Base-by-base conservation (phyloP, 2,329 filamentous ascomycete species). In the Aspergillus flavus region DNA sequence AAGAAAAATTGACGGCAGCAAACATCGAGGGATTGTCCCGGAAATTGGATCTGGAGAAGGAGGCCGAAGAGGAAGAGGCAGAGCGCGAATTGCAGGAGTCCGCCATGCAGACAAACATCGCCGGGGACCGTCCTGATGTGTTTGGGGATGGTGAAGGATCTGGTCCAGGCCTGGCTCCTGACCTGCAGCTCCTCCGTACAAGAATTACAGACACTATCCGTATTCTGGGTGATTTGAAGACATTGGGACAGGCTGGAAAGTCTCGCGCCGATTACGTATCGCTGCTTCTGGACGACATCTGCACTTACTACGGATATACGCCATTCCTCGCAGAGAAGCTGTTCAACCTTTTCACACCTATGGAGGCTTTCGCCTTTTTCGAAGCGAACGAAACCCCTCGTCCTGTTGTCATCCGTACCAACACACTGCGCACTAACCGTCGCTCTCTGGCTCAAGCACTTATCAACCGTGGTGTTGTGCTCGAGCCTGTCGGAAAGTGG, bases 401-500 rank as follows among this genome's bases (percentile, higher is more conserved):
- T 58, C 95, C 95, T 4, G 89, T 99, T 63, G 95, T 99, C 68
- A 96, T 99, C 76, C 90, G 95, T 74, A 98, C 95, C 66, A 99
- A 99, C 80, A 99, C 94, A 10, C 87, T 99, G 63, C 91, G 93
- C 71, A 90, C 88, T 19, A 87, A 89, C 72, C 83, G 88, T 69
- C 81, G 88, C 69, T 94, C 96, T 66, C 89, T 99, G 21, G 95
- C 95, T 11, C 94, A 97, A 78, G 87, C 94, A 1, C 86, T 97
- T 64, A 97, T 97, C 84, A 97, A 97, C 82, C 91, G 94, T 67
- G 95, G 95, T 68, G 95, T 99, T 56, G 96, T 94, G 16, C 87
- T 99, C 45, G 94, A 99, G 79, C 95, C 95, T 2, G 93, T 99
- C 21, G 95, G 95, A 65, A 98, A 98, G 80, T 99, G 95, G 95